Conservation (phyloP, 371 early-diverging fungal genomes). For the Rhizopus stolonifer region DNA sequence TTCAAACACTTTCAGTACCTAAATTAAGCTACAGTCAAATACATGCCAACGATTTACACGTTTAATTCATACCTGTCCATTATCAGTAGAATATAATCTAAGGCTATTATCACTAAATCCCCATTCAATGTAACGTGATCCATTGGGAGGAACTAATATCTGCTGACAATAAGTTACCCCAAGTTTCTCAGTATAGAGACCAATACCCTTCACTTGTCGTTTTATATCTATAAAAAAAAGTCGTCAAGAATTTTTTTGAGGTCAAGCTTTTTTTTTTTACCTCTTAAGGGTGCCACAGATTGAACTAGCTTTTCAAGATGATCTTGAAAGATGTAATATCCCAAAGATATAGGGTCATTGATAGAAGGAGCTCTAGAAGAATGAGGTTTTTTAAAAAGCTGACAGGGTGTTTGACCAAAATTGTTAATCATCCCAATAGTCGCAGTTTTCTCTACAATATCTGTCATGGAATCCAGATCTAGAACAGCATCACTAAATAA, state of each 20-base stretch:
- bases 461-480: slow-evolving; percentile 84
- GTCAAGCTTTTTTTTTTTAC: too few relatives aligned
- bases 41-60: not conserved
- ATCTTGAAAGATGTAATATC: slow-evolving; percentile 50
- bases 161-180: slow-evolving; percentile 53
- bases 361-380: slow-evolving; percentile 46
- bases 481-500: not conserved
- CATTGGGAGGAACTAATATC: slow-evolving; percentile 56
- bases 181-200: slow-evolving; percentile 46
- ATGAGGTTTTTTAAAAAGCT: slow-evolving; percentile 82
- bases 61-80: slow-evolving; percentile 47
- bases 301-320: slow-evolving; percentile 57
- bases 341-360: slow-evolving; percentile 34
- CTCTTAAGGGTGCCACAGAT: slow-evolving; percentile 55
- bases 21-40: slow-evolving; percentile 28
- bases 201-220: slow-evolving; percentile 54
- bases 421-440: slow-evolving; percentile 92
- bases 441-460: slow-evolving; percentile 86
- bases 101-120: slow-evolving; percentile 70
- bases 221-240: slow-evolving; percentile 46
- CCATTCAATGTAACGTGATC: slow-evolving; percentile 72
- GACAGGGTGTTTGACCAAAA: slow-evolving; percentile 93
- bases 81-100: slow-evolving; percentile 60
- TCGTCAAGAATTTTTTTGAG: not conserved
- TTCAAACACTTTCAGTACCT: slow-evolving; percentile 66